Conservation (phyloP, 176 grass and related monocot species). For the Oryza coarctata region DNA sequence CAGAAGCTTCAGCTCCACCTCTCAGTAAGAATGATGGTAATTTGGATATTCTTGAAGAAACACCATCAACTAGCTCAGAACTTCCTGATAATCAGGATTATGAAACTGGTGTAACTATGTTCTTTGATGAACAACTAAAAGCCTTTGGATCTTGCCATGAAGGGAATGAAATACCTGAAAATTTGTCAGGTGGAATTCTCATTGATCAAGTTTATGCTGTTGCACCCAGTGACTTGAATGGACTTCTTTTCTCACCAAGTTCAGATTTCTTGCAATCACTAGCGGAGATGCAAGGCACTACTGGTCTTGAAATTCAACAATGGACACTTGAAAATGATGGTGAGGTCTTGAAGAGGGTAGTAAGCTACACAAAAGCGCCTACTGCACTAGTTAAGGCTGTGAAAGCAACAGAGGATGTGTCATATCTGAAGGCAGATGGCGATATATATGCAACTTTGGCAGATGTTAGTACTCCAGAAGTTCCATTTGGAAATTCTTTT, state of each 20-base stretch:
- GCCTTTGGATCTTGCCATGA: slow-evolving; percentile 53
- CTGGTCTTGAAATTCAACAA: slow-evolving; percentile 58
- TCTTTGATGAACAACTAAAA: slow-evolving; percentile 83
- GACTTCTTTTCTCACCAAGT: slow-evolving; percentile 73
- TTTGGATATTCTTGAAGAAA: slow-evolving; percentile 36
- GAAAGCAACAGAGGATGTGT: slow-evolving; percentile 78
- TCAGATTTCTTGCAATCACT: slow-evolving; percentile 78
- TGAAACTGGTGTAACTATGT: slow-evolving; percentile 41
- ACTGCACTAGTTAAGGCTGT: slow-evolving; percentile 89
- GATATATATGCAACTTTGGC: slow-evolving; percentile 62
- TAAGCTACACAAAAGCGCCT: slow-evolving; percentile 83
- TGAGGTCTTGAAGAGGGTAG: slow-evolving; percentile 65
- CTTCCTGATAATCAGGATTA: slow-evolving; percentile 26
- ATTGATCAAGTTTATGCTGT: slow-evolving; percentile 73
- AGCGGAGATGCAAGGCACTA: slow-evolving; percentile 77
- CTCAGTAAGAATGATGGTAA: slow-evolving; percentile 15
- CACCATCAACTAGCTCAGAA: slow-evolving; percentile 19
- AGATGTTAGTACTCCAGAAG: slow-evolving; percentile 72
- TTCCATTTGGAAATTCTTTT: slow-evolving; percentile 85
- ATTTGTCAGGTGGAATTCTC: slow-evolving; percentile 68
- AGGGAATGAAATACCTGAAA: slow-evolving; percentile 63
- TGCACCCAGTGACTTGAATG: slow-evolving; percentile 68
- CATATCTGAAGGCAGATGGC: slow-evolving; percentile 72
- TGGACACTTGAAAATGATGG: slow-evolving; percentile 76
- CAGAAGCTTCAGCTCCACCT: slow-evolving; percentile 31